Base-by-base conservation (phyloP, 75 land plant species). In the Pinus albicaulis region DNA sequence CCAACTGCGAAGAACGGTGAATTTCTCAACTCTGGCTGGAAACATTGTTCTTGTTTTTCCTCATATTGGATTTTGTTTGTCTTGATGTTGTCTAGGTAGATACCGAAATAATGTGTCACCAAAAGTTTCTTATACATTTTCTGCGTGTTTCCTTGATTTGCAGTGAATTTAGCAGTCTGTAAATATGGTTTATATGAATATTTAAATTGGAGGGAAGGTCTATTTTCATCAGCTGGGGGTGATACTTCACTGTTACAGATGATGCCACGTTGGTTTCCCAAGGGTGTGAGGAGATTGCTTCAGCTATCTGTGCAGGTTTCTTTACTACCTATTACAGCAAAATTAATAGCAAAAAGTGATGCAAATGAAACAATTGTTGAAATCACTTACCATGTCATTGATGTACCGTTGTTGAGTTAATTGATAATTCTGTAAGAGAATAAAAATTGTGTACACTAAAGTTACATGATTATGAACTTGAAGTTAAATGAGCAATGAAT, bases 231-330 rank as follows among this genome's bases (percentile, higher is more conserved):
- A 75, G 74, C 92, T 80, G 90, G 84, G 61, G 86, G 84, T 74
- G 99, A 92, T 76, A 85, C 95, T 75, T 92, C 98, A 38, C 78
- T 98, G 58, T 24, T 88, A 34, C 93, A 90, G 75, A 88, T 98
- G 86, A 82, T 95, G 22, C 99, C 99, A 13, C 84, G 81, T 53
- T 94, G 98, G 95, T 88, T 95, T 76, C 88, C 99, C 7, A 91
- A 89, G 80, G 55, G 83, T 69, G 78, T 92, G 1, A 78, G 86
- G 38, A 87, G 87, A 78, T 81, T 98, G 59, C 71, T 98, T 81
- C 90, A 86, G 81, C 84, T 92, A 16, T 87, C 86, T 80, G 85
- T 95, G 36, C 93, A 98, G 99, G 99, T 98, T 57, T 23, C 26
- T 81, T 74, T 62, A 20, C 59, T 13, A 38, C 22, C 31, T 62